Evolutionary conservation across 805 yeast species (phyloP).

Genomic region (Wickerhamomyces silvicola): DNA sequence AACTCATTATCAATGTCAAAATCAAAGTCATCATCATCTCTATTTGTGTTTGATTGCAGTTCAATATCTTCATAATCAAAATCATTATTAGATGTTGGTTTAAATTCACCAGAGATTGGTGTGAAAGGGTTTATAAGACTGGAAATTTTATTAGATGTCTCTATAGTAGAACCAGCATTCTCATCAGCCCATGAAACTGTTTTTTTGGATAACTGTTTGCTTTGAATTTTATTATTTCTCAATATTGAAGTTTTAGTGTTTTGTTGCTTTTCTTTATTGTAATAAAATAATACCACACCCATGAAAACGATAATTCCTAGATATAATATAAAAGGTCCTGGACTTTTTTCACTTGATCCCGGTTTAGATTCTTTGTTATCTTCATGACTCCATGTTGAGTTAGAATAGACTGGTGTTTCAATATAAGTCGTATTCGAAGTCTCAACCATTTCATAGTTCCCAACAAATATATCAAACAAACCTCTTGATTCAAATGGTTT

Average conservation of each 20-base stretch:
- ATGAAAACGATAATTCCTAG: constrained; percentile 13
- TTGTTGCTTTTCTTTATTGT: constrained; percentile 13
- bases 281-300: constrained; percentile 14
- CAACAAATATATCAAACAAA: constrained; percentile 46
- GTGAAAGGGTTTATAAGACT: too few species aligned
- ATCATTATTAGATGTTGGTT: constrained; percentile 4
- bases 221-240: constrained; percentile 7
- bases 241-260: constrained; percentile 16
- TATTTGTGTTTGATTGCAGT: constrained; percentile 2
- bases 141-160: constrained; percentile 5
- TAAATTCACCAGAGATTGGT: constrained; percentile 16
- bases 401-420: constrained; percentile 20
- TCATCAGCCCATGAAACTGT: constrained; percentile 34
- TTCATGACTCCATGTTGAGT: constrained; percentile 8
- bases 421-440: constrained; percentile 9
- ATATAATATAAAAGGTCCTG: constrained; percentile 19
- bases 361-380: constrained; percentile 5
- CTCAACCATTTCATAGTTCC: constrained; percentile 17
- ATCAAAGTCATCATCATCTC: constrained; percentile 7
- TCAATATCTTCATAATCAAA: constrained; percentile 17
- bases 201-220: constrained; percentile 19
- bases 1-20: constrained; percentile 18
- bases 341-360: constrained; percentile 4
- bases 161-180: constrained; percentile 15
- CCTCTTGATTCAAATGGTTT: constrained; percentile 64